Evolutionary conservation across 2,329 filamentous ascomycete genomes (phyloP), one percentile per base, ranked within the genome.

Genomic region (Beauveria asiatica): DNA sequence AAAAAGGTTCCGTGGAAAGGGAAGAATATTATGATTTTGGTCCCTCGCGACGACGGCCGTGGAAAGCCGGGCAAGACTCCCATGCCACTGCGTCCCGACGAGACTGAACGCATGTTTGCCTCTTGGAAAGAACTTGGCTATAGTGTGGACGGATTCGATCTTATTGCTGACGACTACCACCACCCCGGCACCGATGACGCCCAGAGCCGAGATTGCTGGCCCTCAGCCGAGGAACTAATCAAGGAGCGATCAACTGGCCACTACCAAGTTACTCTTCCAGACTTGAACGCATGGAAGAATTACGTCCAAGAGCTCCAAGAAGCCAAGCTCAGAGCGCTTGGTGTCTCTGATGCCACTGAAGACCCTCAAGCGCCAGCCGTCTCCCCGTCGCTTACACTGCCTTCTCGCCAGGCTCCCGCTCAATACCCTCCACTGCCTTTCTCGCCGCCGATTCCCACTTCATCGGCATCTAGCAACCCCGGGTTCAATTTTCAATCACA

Each of bases 301-400:
- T 96, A 97, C 72, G 88, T 92, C 61, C 83, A 88, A 59, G 87
- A 88, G 65, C 78, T 97, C 41, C 86, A 90, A 66, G 94, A 99
- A 75, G 91, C 93, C 62, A 99, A 97, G 75, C 80, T 99, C 57
- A 86, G 92, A 63, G 92, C 93, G 55, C 80, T 99, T 59, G 94
- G 94, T 64, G 94, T 97, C 13, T 92, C 85, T 19, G 81, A 90
- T 62, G 89, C 86, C 41, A 85, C 88, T 53, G 87, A 91, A 6
- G 90, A 94, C 56, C 83, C 85, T 11, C 75, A 82, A 62, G 76
- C 82, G 4, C 75, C 80, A 46, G 84, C 85, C 3, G 80, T 87
- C 65, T 93, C 91, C 16, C 86, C 87, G 10, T 83, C 77, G n/a
- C 78, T 78, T 3, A 80, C 82, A 10, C 77, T 80, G 55, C 77